A percentile compares a stretch with the other conserved stretches of the same genome.
Conservation (phyloP, 2,329 filamentous ascomycete species). For the Sclerotinia minor region DNA sequence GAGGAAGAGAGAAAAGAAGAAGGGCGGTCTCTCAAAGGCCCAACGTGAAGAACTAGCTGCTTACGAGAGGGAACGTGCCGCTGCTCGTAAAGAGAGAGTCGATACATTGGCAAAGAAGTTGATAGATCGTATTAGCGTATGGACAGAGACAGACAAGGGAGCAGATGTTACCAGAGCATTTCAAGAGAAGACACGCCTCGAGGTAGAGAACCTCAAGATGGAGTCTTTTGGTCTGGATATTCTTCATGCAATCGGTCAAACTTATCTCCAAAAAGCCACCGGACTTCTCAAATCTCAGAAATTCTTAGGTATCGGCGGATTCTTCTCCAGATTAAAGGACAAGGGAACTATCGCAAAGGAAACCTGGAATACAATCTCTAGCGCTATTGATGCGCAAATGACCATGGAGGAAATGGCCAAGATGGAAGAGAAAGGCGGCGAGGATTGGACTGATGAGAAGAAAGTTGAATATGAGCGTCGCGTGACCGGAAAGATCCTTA, state of each 20-base stretch:
- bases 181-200: slow-evolving; percentile 88
- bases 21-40: slow-evolving; percentile 81
- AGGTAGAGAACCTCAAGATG: slow-evolving; percentile 99
- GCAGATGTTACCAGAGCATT: slow-evolving; percentile 83
- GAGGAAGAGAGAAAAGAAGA: slow-evolving; percentile 84
- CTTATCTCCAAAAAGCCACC: slow-evolving; percentile 84
- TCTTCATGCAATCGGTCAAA: slow-evolving; percentile 88
- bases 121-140: slow-evolving; percentile 84
- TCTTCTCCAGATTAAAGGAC: slow-evolving; percentile 91
- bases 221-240: slow-evolving; percentile 97
- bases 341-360: slow-evolving; percentile 97
- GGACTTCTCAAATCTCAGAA: slow-evolving; percentile 92
- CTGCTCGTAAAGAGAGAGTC: slow-evolving; percentile 85
- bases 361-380: slow-evolving; percentile 96
- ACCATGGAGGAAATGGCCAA: slow-evolving; percentile 99
- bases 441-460: slow-evolving; percentile 98
- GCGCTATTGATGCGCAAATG: slow-evolving; percentile 94
- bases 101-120: slow-evolving; percentile 82
- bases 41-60: slow-evolving; percentile 89
- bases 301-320: slow-evolving; percentile 92
- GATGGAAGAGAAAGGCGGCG: slow-evolving; percentile 88
- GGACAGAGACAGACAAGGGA: slow-evolving; percentile 96
- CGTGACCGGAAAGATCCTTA: slow-evolving; percentile 97
- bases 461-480: slow-evolving; percentile 92
- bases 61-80: slow-evolving; percentile 81